Evolutionary conservation across 1,284 basidiomycete species (phyloP).

Genomic region (Pseudozyma tsukubaensis): DNA sequence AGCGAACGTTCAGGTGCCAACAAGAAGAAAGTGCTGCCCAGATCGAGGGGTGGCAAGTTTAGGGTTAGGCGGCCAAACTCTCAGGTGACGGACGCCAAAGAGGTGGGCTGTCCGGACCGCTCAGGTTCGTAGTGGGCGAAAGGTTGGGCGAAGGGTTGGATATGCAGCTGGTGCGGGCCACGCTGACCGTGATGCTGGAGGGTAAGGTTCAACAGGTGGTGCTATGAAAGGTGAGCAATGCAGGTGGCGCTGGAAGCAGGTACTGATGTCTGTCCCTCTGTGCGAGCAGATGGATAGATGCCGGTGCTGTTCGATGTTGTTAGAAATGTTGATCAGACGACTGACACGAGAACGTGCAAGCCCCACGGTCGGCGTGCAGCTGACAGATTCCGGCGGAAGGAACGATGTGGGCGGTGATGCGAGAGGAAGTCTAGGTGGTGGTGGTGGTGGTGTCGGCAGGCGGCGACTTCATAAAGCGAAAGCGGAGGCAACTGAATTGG

Average conservation of each 20-base stretch:
- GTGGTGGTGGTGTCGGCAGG: neutral
- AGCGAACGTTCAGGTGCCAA: neutral
- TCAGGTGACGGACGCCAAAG: constrained; percentile 6
- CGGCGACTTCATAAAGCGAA: neutral
- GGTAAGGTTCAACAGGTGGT: neutral
- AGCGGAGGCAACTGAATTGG: neutral
- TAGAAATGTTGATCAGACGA: neutral
- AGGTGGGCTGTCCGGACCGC: constrained; percentile 18
- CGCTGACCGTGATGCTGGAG: neutral
- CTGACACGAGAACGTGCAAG: neutral
- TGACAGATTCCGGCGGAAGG: constrained; percentile 1
- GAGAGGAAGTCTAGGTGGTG: constrained; percentile 8
- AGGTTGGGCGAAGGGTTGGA: neutral
- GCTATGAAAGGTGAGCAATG: neutral
- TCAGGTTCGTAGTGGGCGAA: neutral
- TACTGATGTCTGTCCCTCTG: neutral
- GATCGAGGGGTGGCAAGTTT: constrained; percentile 1
- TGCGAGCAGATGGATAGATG: neutral
- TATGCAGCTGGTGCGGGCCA: constrained; percentile 1
- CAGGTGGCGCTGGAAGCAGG: constrained; percentile 4
- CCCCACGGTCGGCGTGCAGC: constrained; percentile 7
- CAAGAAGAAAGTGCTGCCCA: neutral
- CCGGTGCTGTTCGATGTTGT: neutral
- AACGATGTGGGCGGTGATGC: neutral
- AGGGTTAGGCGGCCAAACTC: constrained; percentile 18